Evolutionary conservation across 2,329 filamentous ascomycete species (phyloP).

Genomic region (Mollisiaceae sp.): DNA sequence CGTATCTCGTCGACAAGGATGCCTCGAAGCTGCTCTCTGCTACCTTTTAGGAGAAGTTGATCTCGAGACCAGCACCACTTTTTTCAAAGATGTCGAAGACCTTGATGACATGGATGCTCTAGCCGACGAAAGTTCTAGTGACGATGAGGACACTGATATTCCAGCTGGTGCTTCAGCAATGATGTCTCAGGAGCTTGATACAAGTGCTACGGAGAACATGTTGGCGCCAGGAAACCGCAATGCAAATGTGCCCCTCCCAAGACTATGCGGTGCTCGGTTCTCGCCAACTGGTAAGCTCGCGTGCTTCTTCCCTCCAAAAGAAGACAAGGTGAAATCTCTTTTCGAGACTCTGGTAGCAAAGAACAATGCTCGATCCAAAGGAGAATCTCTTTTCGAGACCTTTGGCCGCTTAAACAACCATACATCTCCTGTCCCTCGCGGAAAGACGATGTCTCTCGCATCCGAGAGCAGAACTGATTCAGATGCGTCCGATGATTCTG

Average conservation of each 20-base stretch:
- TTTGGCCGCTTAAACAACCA: conserved; percentile 63
- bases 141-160: conserved; percentile 68
- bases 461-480: conserved; percentile 47
- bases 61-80: conserved; percentile 63
- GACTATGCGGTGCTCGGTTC: conserved; percentile 65
- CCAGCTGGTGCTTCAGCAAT: conserved; percentile 49
- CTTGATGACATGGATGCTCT: conserved; percentile 62
- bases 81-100: conserved; percentile 61
- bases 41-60: conserved; percentile 69
- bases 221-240: conserved; percentile 56
- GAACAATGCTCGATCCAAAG: conserved; percentile 52
- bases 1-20: conserved; percentile 62
- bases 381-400: conserved; percentile 63
- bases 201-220: conserved; percentile 57
- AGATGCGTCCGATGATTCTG: conserved; percentile 43
- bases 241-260: conserved; percentile 59
- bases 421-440: conserved; percentile 52
- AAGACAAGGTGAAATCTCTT: conserved; percentile 57
- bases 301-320: conserved; percentile 73
- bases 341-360: conserved; percentile 53
- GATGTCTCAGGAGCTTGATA: conserved; percentile 66
- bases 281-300: conserved; percentile 66
- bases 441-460: conserved; percentile 41
- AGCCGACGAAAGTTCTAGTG: conserved; percentile 81
- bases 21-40: conserved; percentile 64